These are phyloP conservation scores for Hibiscus trionum DNA, from an alignment of 345 rosid species.

Conservation along the genomic window DNA sequence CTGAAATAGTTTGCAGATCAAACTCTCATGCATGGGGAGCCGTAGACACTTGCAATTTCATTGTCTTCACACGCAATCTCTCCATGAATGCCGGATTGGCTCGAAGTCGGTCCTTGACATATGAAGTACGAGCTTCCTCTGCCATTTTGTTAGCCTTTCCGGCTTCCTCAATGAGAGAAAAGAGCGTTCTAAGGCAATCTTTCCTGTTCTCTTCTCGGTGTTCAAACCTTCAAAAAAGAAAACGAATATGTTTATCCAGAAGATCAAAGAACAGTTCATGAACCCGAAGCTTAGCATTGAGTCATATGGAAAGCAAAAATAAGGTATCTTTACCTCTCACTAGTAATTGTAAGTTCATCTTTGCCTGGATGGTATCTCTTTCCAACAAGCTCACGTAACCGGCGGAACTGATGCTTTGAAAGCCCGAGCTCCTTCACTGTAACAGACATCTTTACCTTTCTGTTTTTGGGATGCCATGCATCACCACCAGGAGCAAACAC, in stretches of 20 bases:
- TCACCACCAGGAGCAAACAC: conserved; percentile 96
- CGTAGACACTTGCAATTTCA: conserved; percentile 30
- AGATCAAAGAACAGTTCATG: background rate
- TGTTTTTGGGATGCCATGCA: conserved; percentile 98
- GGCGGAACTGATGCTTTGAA: conserved; percentile 66
- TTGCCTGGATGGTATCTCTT: conserved; percentile 89
- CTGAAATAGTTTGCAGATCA: background rate
- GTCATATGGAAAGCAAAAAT: background rate
- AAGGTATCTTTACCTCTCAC: conserved; percentile 61
- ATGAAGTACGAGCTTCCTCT: conserved; percentile 58
- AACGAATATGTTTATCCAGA: background rate
- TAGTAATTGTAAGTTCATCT: conserved; percentile 90
- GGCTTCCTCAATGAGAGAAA: conserved; percentile 74
- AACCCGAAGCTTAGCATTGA: background rate
- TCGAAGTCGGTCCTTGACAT: conserved; percentile 69
- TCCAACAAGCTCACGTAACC: conserved; percentile 73
- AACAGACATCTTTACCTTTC: conserved; percentile 82
- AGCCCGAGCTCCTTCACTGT: conserved; percentile 95
- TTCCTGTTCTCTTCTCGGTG: conserved; percentile 93
- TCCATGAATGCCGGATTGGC: conserved; percentile 85
- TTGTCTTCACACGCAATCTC: conserved; percentile 60
- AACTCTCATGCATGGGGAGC: conserved; percentile 27
- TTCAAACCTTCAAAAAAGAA: conserved; percentile 58
- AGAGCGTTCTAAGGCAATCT: conserved; percentile 82
- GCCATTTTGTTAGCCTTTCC: conserved; percentile 73